Percentiles rank a stretch among this genome's conserved stretches.
phyloP scores from a whole-genome alignment of 1,284 basidiomycete species.

The Sphagnurus paluster region DNA sequence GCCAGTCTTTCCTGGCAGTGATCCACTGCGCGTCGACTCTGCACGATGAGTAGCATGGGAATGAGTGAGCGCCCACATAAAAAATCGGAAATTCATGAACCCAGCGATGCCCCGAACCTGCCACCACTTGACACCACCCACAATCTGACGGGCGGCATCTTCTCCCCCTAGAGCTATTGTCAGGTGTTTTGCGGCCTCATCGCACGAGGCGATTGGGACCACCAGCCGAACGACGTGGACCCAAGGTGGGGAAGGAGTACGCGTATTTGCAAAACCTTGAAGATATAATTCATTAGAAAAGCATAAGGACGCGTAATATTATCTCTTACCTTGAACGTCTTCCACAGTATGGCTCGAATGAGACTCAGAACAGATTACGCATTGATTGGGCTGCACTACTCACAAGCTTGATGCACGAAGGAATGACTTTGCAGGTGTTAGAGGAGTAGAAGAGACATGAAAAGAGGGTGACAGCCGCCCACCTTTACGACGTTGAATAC shows the following conservation, averaged over 20 bases:
- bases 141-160: slow-evolving; percentile 68
- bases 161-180: slow-evolving; percentile 86
- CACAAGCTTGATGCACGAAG: slow-evolving; percentile 55
- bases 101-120: slow-evolving; percentile 81
- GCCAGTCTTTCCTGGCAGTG: slow-evolving; percentile 72
- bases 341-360: slow-evolving; percentile 71
- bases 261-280: slow-evolving; percentile 74
- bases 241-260: slow-evolving; percentile 88
- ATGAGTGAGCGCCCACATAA: background rate
- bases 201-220: slow-evolving; percentile 76
- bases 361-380: slow-evolving; percentile 1
- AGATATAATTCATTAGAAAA: background rate
- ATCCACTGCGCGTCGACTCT: slow-evolving; percentile 93
- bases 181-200: slow-evolving; percentile 76
- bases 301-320: background rate
- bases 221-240: slow-evolving; percentile 77
- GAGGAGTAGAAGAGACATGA: slow-evolving; percentile 3
- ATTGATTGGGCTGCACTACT: slow-evolving; percentile 21
- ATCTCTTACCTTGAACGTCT: slow-evolving; percentile 66
- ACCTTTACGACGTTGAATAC: slow-evolving; percentile 83
- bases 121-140: slow-evolving; percentile 97
- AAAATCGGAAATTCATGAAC: slow-evolving; percentile 37
- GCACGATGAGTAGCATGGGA: background rate
- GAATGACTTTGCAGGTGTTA: slow-evolving; percentile 47
- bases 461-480: slow-evolving; percentile 13